Evolutionary conservation across 2,329 filamentous ascomycete genomes (phyloP), one percentile per base, ranked within the genome.

Genomic region (Beauveria australis): DNA sequence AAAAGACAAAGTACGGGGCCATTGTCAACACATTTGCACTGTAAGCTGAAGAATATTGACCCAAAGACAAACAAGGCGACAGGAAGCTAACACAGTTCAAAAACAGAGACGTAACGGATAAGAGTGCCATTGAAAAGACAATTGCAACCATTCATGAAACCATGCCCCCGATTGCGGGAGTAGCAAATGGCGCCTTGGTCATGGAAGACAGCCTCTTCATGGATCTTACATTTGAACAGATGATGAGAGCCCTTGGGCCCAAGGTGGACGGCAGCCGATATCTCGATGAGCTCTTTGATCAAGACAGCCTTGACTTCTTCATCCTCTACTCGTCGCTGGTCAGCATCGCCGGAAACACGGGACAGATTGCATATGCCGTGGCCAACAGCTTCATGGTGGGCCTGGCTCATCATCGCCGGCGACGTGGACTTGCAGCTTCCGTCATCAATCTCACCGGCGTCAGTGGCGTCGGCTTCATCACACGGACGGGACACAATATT

Each of bases 181-280:
- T 76, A 6, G 68, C 68, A 3, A 71, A 76, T 43, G 74, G 73
- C 3, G 73, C 74, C 12, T 71, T 75, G 70, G 67, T 76, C 6
- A 62, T 76, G 0, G 51, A 66, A 2, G 71, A 74, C 57, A 61
- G 58, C 37, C 59, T 68, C 3, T 64, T 71, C 19, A 58, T 59
- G 26, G 63, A 66, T 47, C 68, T 69, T 59, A 48, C 60, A 14
- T 26, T 22, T 22, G 26, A 59, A 1, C 28, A 37, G 24, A 63
- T 61, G 52, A 46, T 24, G 3, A 49, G 22, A 12, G 47, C 54
- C 1, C 24, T 64, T 18, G 22, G 47, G 5, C 63, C 63, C 10
- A 64, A 64, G 28, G 52, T 62, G 1, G 46, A 54, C 24, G 63
- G 63, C 26, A 60, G 59, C 14, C 8, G 47, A 2, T 57, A 64